phyloP scores from a whole-genome alignment of 495 filamentous ascomycete genomes.

The Annulohypoxylon nitens region DNA sequence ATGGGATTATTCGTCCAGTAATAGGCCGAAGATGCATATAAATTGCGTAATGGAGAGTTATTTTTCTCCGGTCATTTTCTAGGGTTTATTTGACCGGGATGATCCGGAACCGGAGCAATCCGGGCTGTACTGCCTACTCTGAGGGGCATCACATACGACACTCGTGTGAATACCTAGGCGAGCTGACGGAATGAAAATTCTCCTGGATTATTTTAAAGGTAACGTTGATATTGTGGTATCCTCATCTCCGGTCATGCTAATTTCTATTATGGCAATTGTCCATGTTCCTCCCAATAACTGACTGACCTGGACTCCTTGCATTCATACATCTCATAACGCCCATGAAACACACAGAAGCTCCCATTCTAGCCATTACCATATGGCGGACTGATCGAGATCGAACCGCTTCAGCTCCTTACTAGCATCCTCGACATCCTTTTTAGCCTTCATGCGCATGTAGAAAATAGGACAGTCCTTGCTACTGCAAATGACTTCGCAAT shows the following conservation, averaged over 20 bases:
- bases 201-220: slow-evolving; percentile 17
- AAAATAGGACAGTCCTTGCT: slow-evolving; percentile 98
- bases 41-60: slow-evolving; percentile 42
- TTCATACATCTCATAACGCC: slow-evolving; percentile 30
- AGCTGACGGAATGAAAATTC: not conserved
- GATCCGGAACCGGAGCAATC: slow-evolving; percentile 39
- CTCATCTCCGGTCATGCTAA: slow-evolving; percentile 16
- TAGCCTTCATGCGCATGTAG: slow-evolving; percentile 99
- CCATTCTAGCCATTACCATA: slow-evolving; percentile 54
- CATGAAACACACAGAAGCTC: not conserved
- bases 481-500: slow-evolving; percentile 97
- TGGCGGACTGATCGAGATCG: slow-evolving; percentile 77
- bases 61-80: slow-evolving; percentile 16
- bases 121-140: slow-evolving; percentile 3
- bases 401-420: slow-evolving; percentile 92
- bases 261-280: slow-evolving; percentile 12
- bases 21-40: slow-evolving; percentile 28
- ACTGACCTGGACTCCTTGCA: slow-evolving; percentile 38
- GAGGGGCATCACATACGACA: slow-evolving; percentile 12
- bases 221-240: slow-evolving; percentile 38
- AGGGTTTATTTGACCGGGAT: slow-evolving; percentile 22
- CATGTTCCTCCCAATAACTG: slow-evolving; percentile 5
- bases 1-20: slow-evolving; percentile 27
- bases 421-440: slow-evolving; percentile 97
- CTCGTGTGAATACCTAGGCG: slow-evolving; percentile 2